A percentile compares a stretch with the other conserved stretches of the same genome.
These are phyloP conservation scores for Penicillium diatomitis DNA, from an alignment of 495 filamentous ascomycete species.

Conservation along the genomic window DNA sequence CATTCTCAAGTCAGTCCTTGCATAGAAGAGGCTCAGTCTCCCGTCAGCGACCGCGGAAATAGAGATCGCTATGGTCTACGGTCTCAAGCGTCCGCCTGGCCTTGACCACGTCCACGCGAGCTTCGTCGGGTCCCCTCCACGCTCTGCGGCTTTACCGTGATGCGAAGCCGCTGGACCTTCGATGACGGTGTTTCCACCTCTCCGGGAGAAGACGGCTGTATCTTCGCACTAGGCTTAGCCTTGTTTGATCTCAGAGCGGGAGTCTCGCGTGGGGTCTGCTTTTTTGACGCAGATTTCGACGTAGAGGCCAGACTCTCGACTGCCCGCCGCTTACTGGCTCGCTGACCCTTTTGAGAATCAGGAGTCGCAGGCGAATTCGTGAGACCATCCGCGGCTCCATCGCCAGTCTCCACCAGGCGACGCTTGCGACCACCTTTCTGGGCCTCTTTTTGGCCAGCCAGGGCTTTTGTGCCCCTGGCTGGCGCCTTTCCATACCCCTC, in stretches of 20 bases:
- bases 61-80: not conserved
- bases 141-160: constrained; percentile 10
- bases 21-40: not conserved
- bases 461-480: not conserved
- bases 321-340: not conserved
- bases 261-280: not conserved
- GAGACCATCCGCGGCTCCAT: not conserved
- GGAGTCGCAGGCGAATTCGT: not conserved
- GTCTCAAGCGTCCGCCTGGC: not conserved
- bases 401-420: not conserved
- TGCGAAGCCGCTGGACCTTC: constrained; percentile 9
- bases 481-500: constrained; percentile 4
- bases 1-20: not conserved
- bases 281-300: not conserved
- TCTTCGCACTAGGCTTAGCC: constrained; percentile 1
- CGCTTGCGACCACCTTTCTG: constrained; percentile 3
- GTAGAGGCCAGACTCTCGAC: not conserved
- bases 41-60: not conserved
- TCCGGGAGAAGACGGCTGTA: not conserved
- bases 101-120: not conserved
- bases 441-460: not conserved
- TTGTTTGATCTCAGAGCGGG: not conserved
- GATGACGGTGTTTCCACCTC: constrained; percentile 2
- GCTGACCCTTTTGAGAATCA: not conserved
- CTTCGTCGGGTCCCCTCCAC: not conserved